Conservation (phyloP, 768 basidiomycete genomes). For the Inosperma sp. region DNA sequence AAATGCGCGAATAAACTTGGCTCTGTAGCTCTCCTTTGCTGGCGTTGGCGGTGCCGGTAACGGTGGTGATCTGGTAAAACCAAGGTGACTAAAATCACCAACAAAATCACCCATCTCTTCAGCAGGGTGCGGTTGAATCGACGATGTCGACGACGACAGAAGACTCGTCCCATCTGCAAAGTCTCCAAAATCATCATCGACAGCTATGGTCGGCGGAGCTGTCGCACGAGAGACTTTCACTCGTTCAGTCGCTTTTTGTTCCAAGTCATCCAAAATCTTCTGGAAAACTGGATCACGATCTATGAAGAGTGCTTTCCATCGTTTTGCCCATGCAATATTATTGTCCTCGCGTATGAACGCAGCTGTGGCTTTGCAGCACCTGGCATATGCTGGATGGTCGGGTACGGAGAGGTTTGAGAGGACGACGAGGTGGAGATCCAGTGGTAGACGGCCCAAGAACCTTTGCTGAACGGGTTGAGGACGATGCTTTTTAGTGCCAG, state of each 20-base stretch:
- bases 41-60: slow-evolving; percentile 13
- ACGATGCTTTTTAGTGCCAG: slow-evolving; percentile 1
- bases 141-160: slow-evolving; percentile 19
- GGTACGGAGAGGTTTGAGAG: slow-evolving; percentile 71
- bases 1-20: slow-evolving; percentile 65
- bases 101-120: slow-evolving; percentile 43
- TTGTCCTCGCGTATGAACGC: slow-evolving; percentile 60
- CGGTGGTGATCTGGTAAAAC: slow-evolving; percentile 1
- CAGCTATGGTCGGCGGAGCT: slow-evolving; percentile 57
- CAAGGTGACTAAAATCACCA: neutral
- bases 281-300: slow-evolving; percentile 40
- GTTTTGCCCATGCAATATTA: slow-evolving; percentile 72
- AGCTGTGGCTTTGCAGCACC: slow-evolving; percentile 59
- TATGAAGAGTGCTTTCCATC: slow-evolving; percentile 60
- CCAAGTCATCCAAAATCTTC: slow-evolving; percentile 55
- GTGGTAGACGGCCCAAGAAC: slow-evolving; percentile 75
- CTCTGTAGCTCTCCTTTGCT: slow-evolving; percentile 40
- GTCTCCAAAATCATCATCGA: slow-evolving; percentile 89
- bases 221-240: slow-evolving; percentile 35
- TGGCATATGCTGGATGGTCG: slow-evolving; percentile 74
- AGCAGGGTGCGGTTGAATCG: too few relatives aligned
- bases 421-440: slow-evolving; percentile 70
- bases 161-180: slow-evolving; percentile 52
- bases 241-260: slow-evolving; percentile 41
- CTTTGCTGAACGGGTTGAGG: neutral